phyloP scores from a whole-genome alignment of 805 yeast species.

The Clavispora fructus region DNA sequence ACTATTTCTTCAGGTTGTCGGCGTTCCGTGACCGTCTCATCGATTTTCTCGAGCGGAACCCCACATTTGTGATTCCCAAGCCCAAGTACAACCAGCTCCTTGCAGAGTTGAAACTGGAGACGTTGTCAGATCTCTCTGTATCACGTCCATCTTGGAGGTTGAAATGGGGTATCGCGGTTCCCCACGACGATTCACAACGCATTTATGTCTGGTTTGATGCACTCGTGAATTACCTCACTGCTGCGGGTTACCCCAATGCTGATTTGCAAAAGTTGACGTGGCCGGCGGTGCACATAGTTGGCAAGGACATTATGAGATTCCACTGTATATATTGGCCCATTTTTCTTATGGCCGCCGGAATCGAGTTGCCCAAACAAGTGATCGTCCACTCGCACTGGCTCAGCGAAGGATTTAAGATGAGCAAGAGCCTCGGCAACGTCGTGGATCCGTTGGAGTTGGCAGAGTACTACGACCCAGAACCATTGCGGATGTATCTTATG shows the following conservation, averaged over 20 bases:
- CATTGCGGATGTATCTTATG: constrained; percentile 68
- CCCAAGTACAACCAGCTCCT: constrained; percentile 51
- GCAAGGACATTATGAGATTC: constrained; percentile 85
- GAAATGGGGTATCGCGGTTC: constrained; percentile 88
- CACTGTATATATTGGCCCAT: constrained; percentile 96
- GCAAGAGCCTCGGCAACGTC: constrained; percentile 87
- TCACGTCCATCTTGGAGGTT: constrained; percentile 78
- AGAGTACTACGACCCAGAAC: constrained; percentile 62
- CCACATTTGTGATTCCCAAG: constrained; percentile 62
- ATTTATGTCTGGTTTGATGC: constrained; percentile 99
- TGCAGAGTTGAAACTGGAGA: constrained; percentile 45
- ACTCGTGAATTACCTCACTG: constrained; percentile 73
- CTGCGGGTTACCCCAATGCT: constrained; percentile 46
- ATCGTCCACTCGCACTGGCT: constrained; percentile 95
- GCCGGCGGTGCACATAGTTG: constrained; percentile 81
- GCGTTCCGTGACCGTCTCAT: constrained; percentile 53
- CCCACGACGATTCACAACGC: constrained; percentile 68
- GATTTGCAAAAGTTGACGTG: constrained; percentile 30
- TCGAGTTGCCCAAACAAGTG: constrained; percentile 65
- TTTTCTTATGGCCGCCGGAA: constrained; percentile 75
- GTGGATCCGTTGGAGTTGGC: constrained; percentile 79
- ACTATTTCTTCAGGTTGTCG: constrained; percentile 79
- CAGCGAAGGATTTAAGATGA: constrained; percentile 86
- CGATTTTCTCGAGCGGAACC: constrained; percentile 41
- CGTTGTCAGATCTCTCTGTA: constrained; percentile 69